Percentiles rank a stretch among this genome's conserved stretches.
These are phyloP conservation scores for Aspergillus haitiensis DNA, from an alignment of 495 filamentous ascomycete species.

Conservation along the genomic window DNA sequence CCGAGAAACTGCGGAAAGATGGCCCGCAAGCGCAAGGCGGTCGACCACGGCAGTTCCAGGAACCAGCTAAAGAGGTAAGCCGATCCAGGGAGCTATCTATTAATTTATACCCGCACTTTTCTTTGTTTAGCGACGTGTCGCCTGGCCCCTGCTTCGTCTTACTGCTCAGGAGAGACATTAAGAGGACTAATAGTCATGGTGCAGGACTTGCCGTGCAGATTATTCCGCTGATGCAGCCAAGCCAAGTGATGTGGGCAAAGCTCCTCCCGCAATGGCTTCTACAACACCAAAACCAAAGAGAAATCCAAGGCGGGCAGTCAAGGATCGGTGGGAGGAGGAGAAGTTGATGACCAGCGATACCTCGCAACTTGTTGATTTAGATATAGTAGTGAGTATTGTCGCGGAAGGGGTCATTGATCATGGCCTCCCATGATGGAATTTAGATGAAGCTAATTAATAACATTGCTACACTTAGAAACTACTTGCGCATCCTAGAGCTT, in stretches of 20 bases:
- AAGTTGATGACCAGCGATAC: constrained; percentile 55
- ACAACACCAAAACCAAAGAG: constrained; percentile 33
- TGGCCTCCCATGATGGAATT: constrained; percentile 3
- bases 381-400: constrained; percentile 54
- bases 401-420: not conserved
- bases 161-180: not conserved
- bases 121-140: constrained; percentile 1
- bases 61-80: constrained; percentile 24
- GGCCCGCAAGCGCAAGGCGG: constrained; percentile 39
- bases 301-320: constrained; percentile 35
- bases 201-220: constrained; percentile 4
- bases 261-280: constrained; percentile 23
- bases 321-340: constrained; percentile 47
- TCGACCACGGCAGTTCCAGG: constrained; percentile 34
- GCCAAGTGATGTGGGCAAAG: constrained; percentile 27
- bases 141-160: constrained; percentile 12
- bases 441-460: constrained; percentile 13
- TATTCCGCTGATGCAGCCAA: constrained; percentile 19
- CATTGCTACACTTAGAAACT: constrained; percentile 44
- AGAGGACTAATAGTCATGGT: constrained; percentile 11
- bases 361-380: constrained; percentile 53
- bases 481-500: constrained; percentile 55
- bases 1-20: constrained; percentile 30
- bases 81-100: not conserved
- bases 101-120: not conserved